phyloP scores from a whole-genome alignment of 2,329 filamentous ascomycete genomes.

The Aureobasidium sp. region DNA sequence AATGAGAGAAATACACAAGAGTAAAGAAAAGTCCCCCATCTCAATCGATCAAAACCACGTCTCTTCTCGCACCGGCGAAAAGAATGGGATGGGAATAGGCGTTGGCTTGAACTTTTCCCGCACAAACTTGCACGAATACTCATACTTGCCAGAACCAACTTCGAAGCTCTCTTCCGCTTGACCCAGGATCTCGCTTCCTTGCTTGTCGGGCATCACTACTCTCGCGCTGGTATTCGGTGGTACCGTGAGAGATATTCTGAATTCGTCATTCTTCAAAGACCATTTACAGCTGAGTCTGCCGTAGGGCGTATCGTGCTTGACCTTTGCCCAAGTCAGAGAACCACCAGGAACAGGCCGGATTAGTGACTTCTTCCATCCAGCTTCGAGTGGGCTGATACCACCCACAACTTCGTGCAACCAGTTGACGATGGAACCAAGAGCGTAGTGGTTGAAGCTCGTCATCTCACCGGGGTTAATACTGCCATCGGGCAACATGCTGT shows the following conservation, averaged over 20 bases:
- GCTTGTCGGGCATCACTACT: conserved; percentile 16
- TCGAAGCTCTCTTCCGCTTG: conserved; percentile 4
- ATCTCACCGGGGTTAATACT: conserved; percentile 41
- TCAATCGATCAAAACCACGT: no score
- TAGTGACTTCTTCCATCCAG: conserved; percentile 36
- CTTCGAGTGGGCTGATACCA: conserved; percentile 35
- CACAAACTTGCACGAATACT: conserved; percentile 8
- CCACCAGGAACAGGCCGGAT: conserved; percentile 33
- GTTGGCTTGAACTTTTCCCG: conserved; percentile 67
- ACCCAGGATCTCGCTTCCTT: conserved; percentile 4
- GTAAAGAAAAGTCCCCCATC: no score
- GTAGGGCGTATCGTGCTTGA: conserved; percentile 28
- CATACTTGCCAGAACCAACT: conserved; percentile 13
- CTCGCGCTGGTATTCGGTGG: conserved; percentile 15
- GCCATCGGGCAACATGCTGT: conserved; percentile 41
- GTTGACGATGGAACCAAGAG: conserved; percentile 43
- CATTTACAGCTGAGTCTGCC: conserved; percentile 27
- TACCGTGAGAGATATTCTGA: conserved; percentile 1
- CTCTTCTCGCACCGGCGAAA: neutral
- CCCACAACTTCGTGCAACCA: conserved; percentile 43
- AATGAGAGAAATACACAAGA: no score
- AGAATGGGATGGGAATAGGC: conserved; percentile 1
- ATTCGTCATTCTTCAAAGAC: conserved; percentile 19
- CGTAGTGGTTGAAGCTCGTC: conserved; percentile 48
- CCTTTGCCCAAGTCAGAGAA: conserved; percentile 27